Conservation (phyloP, 129 eudicot genomes). For the Lonicera japonica region DNA sequence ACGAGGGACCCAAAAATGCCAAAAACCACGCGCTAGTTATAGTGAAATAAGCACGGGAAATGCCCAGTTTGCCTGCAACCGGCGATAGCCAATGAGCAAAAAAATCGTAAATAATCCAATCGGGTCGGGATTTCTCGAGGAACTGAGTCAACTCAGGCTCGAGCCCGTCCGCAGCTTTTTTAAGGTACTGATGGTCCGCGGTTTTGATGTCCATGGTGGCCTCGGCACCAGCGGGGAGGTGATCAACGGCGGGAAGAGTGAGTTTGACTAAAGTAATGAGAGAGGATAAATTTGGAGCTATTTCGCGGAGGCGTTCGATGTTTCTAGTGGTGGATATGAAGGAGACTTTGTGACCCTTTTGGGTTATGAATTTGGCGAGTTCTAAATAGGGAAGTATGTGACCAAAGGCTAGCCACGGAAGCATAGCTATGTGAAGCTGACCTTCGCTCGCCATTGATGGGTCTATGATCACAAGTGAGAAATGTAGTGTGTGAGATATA, state of each 20-base stretch:
- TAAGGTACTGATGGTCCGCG: conserved; percentile 27
- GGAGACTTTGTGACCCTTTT: too few species aligned
- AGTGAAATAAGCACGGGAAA: not conserved
- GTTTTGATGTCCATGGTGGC: conserved; percentile 39
- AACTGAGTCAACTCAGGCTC: conserved; percentile 21
- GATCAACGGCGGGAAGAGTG: conserved; percentile 21
- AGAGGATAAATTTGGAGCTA: too few species aligned
- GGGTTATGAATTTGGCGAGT: too few species aligned
- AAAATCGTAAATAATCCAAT: conserved; percentile 26
- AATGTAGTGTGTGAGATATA: too few species aligned
- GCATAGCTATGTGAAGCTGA: too few species aligned
- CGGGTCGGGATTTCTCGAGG: conserved; percentile 26
- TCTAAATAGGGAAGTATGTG: too few species aligned
- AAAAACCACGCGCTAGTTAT: not conserved
- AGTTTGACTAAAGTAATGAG: conserved; percentile 23
- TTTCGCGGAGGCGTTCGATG: too few species aligned
- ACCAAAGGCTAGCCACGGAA: too few species aligned
- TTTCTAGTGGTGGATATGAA: too few species aligned
- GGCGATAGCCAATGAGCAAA: not conserved
- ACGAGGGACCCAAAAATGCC: not conserved
- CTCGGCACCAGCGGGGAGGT: conserved; percentile 38
- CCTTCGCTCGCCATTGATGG: too few species aligned
- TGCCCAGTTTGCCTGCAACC: not conserved
- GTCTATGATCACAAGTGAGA: too few species aligned
- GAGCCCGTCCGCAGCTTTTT: conserved; percentile 42